Evolutionary conservation across 257 asterid species (phyloP).

Genomic region (Solanum tarijense): DNA sequence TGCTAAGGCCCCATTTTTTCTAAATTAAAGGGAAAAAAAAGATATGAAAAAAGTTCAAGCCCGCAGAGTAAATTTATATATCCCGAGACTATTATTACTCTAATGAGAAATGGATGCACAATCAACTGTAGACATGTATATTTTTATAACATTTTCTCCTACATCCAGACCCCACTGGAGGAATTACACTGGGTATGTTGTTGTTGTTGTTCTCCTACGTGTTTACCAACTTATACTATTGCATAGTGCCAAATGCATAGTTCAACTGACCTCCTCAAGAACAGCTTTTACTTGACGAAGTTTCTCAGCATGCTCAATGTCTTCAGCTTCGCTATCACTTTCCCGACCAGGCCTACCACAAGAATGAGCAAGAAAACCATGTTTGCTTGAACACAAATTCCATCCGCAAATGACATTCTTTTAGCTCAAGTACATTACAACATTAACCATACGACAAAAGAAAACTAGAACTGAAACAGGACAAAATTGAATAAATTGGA

Average conservation of each 20-base stretch:
- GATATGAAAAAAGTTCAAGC: neutral
- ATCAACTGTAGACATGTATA: neutral
- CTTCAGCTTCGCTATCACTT: constrained; percentile 98
- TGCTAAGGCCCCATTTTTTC: neutral
- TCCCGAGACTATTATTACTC: neutral
- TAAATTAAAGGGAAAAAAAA: neutral
- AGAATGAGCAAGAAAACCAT: constrained; percentile 7
- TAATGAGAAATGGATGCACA: neutral
- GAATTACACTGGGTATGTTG: neutral
- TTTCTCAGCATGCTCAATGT: constrained; percentile 93
- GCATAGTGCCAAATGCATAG: neutral
- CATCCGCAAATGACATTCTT: neutral
- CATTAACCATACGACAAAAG: neutral
- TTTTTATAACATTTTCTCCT: neutral
- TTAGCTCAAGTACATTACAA: neutral
- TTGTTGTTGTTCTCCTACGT: neutral
- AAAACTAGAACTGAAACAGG: neutral
- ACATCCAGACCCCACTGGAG: neutral
- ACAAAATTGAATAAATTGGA: neutral
- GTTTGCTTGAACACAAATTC: neutral
- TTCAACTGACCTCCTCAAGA: constrained; percentile 82
- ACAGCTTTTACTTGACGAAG: constrained; percentile 99
- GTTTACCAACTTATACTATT: neutral
- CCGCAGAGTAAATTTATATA: neutral
- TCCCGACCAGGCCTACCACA: constrained; percentile 70